phyloP scores from a whole-genome alignment of 345 rosid genomes.

The Acer saccharum region DNA sequence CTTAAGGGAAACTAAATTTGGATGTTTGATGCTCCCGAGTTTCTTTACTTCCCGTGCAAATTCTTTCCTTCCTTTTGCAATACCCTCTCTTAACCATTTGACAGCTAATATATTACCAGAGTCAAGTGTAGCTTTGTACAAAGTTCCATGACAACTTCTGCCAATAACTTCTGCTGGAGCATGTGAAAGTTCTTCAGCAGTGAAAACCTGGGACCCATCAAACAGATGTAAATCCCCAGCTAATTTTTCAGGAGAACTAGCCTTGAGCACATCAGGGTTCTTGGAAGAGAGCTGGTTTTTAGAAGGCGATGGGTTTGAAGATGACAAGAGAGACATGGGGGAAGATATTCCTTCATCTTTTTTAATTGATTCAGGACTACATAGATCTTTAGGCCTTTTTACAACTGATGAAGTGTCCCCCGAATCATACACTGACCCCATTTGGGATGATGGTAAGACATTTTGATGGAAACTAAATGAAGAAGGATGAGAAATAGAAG shows the following conservation, averaged over 20 bases:
- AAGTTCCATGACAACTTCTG: conserved; percentile 82
- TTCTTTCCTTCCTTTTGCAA: conserved; percentile 77
- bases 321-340: conserved; percentile 50
- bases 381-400: conserved; percentile 29
- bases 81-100: conserved; percentile 88
- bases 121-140: conserved; percentile 73
- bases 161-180: conserved; percentile 92
- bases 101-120: conserved; percentile 64
- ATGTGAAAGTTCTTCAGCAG: conserved; percentile 77
- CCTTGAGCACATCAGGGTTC: conserved; percentile 37
- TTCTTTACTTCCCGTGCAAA: conserved; percentile 88
- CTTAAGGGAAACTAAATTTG: conserved; percentile 74
- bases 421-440: conserved; percentile 32
- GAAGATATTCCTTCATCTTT: conserved; percentile 54
- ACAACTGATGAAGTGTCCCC: conserved; percentile 43
- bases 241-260: conserved; percentile 65
- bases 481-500: conserved; percentile 48
- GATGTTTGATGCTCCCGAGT: conserved; percentile 83
- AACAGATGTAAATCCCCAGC: conserved; percentile 77
- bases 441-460: conserved; percentile 28
- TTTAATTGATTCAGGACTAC: conserved; percentile 29
- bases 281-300: conserved; percentile 41
- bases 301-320: conserved; percentile 60
- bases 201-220: conserved; percentile 57
- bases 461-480: conserved; percentile 45